Evolutionary conservation across 192 early-diverging fungal genomes (phyloP).

Genomic region (Phlyctochytrium arcticum): DNA sequence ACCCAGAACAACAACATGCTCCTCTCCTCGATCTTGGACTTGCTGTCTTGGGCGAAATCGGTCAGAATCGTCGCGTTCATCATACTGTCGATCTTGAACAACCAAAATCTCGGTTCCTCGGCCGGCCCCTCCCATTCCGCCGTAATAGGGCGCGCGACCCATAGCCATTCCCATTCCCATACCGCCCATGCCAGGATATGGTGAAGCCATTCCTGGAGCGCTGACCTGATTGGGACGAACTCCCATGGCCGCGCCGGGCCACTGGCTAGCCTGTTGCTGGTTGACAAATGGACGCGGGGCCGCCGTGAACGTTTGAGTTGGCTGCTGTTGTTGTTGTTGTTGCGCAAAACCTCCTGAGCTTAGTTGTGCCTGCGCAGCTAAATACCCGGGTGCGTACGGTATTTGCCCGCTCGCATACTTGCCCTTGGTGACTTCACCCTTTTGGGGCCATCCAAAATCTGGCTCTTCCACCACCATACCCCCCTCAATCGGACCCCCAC

Average conservation of each 20-base stretch:
- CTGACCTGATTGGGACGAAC: too few relatives aligned
- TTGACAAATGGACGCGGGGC: not conserved
- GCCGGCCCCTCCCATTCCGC: not conserved
- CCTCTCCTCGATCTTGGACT: slow-evolving; percentile 26
- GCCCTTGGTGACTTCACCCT: slow-evolving; percentile 21
- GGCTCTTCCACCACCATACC: slow-evolving; percentile 49
- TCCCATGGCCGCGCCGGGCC: not conserved
- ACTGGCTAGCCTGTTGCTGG: not conserved
- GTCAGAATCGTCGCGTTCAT: slow-evolving; percentile 20
- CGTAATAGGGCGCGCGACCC: not conserved
- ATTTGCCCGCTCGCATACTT: slow-evolving; percentile 15
- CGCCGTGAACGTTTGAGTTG: not conserved
- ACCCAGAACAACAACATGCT: slow-evolving; percentile 25
- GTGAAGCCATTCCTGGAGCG: not conserved
- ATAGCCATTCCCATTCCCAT: slow-evolving; percentile 10
- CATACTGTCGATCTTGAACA: slow-evolving; percentile 23
- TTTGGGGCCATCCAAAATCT: slow-evolving; percentile 35
- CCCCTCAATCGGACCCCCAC: slow-evolving; percentile 44
- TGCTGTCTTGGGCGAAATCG: slow-evolving; percentile 5
- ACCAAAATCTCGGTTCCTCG: slow-evolving; percentile 12
- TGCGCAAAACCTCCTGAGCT: slow-evolving; percentile 6
- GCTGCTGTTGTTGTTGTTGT: not conserved
- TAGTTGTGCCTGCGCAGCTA: not conserved
- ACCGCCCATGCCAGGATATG: not conserved
- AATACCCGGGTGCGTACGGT: slow-evolving; percentile 2